These are phyloP conservation scores for Ilex asprella DNA, from an alignment of 257 asterid species.

Conservation along the genomic window DNA sequence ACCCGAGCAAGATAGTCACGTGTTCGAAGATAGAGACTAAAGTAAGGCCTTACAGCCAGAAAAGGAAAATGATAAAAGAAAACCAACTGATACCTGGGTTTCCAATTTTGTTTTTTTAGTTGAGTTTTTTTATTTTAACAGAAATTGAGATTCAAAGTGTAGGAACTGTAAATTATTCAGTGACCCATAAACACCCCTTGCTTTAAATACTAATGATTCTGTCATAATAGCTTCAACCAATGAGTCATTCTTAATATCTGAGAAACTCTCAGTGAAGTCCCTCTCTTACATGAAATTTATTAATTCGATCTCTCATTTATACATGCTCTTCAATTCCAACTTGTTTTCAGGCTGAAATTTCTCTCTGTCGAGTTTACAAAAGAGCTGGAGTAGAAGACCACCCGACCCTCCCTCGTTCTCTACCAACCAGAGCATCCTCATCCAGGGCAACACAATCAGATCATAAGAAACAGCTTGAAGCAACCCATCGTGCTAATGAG, in stretches of 20 bases:
- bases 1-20: too few species aligned
- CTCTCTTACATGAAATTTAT: too few species aligned
- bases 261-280: too few species aligned
- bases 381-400: slow-evolving; percentile 91
- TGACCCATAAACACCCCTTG: slow-evolving; percentile 1
- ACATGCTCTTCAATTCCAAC: not conserved
- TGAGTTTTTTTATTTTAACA: slow-evolving; percentile 11
- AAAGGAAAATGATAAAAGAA: not conserved
- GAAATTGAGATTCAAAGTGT: slow-evolving; percentile 5
- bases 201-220: slow-evolving; percentile 5
- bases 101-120: not conserved
- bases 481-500: slow-evolving; percentile 12
- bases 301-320: too few species aligned
- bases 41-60: too few species aligned
- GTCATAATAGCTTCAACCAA: not conserved
- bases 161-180: slow-evolving; percentile 15
- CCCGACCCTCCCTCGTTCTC: slow-evolving; percentile 69
- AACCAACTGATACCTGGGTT: slow-evolving; percentile 16
- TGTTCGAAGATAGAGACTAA: too few species aligned
- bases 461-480: slow-evolving; percentile 11
- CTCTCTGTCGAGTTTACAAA: slow-evolving; percentile 89
- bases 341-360: slow-evolving; percentile 69
- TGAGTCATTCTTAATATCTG: too few species aligned
- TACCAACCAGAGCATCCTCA: slow-evolving; percentile 34
- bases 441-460: slow-evolving; percentile 22